Evolutionary conservation across 129 eudicot genomes (phyloP).

Genomic region (Lactuca sativa): DNA sequence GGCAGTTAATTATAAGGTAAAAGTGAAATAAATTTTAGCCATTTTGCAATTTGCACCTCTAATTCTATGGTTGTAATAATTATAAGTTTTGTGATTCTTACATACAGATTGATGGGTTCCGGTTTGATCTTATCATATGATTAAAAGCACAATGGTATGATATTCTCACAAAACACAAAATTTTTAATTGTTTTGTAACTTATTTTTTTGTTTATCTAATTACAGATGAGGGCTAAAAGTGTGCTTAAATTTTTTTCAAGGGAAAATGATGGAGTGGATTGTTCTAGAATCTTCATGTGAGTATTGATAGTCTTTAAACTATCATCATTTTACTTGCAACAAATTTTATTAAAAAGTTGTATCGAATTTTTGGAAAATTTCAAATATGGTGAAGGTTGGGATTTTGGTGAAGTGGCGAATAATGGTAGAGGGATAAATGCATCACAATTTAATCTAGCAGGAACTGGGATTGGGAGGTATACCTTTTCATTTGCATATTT

Average conservation of each 20-base stretch:
- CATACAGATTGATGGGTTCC: slow-evolving; percentile 90
- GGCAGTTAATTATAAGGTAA: slow-evolving; percentile 89
- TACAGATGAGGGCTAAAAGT: slow-evolving; percentile 66
- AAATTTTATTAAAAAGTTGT: background rate
- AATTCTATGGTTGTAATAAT: background rate
- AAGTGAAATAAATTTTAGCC: background rate
- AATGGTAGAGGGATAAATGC: slow-evolving; percentile 90
- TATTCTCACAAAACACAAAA: background rate
- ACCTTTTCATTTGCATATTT: background rate
- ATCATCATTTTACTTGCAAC: background rate
- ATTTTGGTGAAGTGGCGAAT: slow-evolving; percentile 92
- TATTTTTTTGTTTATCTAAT: background rate
- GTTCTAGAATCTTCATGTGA: slow-evolving; percentile 80
- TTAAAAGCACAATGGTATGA: slow-evolving; percentile 92
- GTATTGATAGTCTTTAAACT: slow-evolving; percentile 15
- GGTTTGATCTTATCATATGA: slow-evolving; percentile 92
- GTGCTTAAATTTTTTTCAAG: slow-evolving; percentile 53
- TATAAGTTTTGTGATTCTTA: slow-evolving; percentile 12
- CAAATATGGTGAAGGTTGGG: slow-evolving; percentile 99
- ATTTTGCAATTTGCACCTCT: too few relatives aligned
- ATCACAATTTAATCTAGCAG: slow-evolving; percentile 74
- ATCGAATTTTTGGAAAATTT: slow-evolving; percentile 5
- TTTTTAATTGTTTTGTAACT: slow-evolving; percentile 10
- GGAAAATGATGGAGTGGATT: slow-evolving; percentile 62
- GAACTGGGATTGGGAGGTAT: slow-evolving; percentile 94